Conservation (phyloP, 2,329 filamentous ascomycete species). For the Colletotrichum ledebouriae region DNA sequence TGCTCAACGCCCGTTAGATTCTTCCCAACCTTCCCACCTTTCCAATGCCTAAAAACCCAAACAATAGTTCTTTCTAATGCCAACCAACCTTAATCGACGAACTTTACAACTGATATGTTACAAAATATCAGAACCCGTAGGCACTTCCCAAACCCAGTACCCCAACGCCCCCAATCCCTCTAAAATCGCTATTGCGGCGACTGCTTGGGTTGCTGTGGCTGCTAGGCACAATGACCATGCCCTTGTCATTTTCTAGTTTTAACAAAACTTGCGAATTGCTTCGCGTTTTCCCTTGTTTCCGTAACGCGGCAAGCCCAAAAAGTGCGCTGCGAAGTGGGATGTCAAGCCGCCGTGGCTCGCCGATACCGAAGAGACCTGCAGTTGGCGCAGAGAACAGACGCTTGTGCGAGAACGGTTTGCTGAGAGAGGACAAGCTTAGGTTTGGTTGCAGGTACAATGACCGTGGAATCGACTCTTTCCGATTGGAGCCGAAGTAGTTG, state of each 20-base stretch:
- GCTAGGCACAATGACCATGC: conserved; percentile 32
- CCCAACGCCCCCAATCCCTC: conserved; percentile 32
- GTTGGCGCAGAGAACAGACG: conserved; percentile 44
- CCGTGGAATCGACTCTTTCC: conserved; percentile 30
- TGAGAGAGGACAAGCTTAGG: conserved; percentile 7
- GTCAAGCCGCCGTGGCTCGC: conserved; percentile 36
- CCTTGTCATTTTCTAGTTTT: conserved; percentile 30
- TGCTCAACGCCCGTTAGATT: background rate
- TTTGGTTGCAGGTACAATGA: conserved; percentile 33
- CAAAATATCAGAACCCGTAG: conserved; percentile 12
- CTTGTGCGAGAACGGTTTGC: conserved; percentile 26
- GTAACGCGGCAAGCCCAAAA: conserved; percentile 29
- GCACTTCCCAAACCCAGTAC: conserved; percentile 32
- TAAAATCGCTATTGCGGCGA: conserved; percentile 28
- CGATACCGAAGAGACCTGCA: conserved; percentile 44
- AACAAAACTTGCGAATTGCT: conserved; percentile 29
- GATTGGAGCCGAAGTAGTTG: conserved; percentile 16
- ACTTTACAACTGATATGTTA: background rate
- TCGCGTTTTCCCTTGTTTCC: conserved; percentile 13
- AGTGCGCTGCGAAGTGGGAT: conserved; percentile 36
- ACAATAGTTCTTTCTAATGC: background rate
- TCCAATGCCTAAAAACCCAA: background rate
- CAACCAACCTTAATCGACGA: background rate
- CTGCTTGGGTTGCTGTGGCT: conserved; percentile 18
- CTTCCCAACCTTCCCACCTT: background rate